Conservation (phyloP, 495 filamentous ascomycete species). For the Sphaerosporella brunnea region DNA sequence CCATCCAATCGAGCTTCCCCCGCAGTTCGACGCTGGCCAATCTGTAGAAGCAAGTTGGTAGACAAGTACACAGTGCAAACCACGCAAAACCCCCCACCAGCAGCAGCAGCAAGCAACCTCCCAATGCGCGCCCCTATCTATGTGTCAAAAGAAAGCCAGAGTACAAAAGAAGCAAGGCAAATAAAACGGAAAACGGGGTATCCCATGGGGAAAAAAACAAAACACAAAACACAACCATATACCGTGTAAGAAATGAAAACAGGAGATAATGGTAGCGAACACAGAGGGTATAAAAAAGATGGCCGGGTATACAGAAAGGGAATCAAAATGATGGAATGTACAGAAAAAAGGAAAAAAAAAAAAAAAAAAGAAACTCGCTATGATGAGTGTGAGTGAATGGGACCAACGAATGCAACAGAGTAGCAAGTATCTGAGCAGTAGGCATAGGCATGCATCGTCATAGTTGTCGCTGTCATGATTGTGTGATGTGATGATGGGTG, state of each 20-base stretch:
- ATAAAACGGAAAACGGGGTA: background rate
- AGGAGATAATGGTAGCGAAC: too few species aligned
- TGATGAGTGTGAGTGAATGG: background rate
- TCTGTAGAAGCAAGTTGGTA: background rate
- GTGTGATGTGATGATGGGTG: too few species aligned
- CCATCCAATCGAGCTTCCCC: background rate
- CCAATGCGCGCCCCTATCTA: too few species aligned
- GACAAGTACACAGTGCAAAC: too few species aligned
- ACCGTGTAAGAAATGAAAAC: background rate
- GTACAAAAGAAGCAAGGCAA: background rate
- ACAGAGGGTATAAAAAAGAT: too few species aligned
- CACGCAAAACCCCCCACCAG: too few species aligned
- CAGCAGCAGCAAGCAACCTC: too few species aligned
- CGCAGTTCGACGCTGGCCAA: background rate
- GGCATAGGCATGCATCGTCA: background rate
- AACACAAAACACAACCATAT: background rate
- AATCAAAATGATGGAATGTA: constrained; percentile 12
- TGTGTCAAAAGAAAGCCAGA: constrained; percentile 2
- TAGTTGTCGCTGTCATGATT: constrained; percentile 1
- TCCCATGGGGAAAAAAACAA: background rate
- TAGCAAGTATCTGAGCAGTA: background rate
- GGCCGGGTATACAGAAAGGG: constrained; percentile 9
- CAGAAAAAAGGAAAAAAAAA: constrained; percentile 11
- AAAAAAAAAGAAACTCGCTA: constrained; percentile 11
- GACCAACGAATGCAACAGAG: constrained; percentile 1